Evolutionary conservation across 225 moss, liverwort and hornwort species (phyloP), one percentile per base, ranked within the genome.

Genomic region (Pleurozium schreberi): DNA sequence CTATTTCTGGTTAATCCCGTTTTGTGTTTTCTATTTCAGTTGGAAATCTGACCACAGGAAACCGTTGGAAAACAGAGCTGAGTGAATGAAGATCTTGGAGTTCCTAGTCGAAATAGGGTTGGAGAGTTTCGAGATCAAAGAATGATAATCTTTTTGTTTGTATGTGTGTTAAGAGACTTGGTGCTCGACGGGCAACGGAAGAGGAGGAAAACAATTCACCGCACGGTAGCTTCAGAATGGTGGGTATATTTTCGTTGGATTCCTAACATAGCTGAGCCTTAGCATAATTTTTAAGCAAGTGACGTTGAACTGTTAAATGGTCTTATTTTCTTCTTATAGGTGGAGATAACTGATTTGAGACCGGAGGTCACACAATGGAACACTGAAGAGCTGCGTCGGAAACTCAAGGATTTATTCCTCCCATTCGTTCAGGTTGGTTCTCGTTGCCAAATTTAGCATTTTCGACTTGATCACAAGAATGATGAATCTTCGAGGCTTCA

Each of bases 171-270:
- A n/a, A 89, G 94, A 93, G 42, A 83, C 85, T 88, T 58, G 92
- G 94, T 89, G 82, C 85, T 58, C 89, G 91, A 79, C 67, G 88
- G 80, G 90, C 91, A 83, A 92, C 85, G 64, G 90, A 91, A 43
- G 92, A 94, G 84, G 94, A 94, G 89, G 91, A 90, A 67, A 91
- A 90, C 82, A 90, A 90, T 38, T 94, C 94, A 59, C 94, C 93
- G 36, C 91, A 94, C 23, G 91, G 91, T 26, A 94, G 93, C 87
- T 94, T 94, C 91, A 93, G 88, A 85, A 81, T 91, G 94, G 93
- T 91, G 78, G 57, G 89, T 64, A 49, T 60, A 70, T 45, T 64
- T 12, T n/a, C 61, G 84, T 58, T 87, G 59, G 15, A 61, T 50
- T 75, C 27, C 30, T 75, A 16, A 40, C 30, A 25, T 58, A 17